Evolutionary conservation across 2,329 filamentous ascomycete species (phyloP).

Genomic region (Lasiodiplodia theobromae): DNA sequence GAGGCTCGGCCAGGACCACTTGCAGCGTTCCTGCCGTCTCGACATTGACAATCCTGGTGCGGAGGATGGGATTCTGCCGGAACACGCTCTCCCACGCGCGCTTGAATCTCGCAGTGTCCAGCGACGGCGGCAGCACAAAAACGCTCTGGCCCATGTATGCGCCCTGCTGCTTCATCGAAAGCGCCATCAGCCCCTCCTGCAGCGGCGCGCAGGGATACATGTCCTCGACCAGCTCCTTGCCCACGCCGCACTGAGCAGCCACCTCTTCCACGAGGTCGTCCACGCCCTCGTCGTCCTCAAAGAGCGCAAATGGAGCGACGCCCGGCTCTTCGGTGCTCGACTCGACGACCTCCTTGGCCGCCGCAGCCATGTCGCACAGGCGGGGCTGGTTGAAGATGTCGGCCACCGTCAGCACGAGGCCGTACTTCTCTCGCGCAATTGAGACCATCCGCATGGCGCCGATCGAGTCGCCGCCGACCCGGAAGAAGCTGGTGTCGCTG

Average conservation of each 20-base stretch:
- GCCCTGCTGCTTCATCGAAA: conserved; percentile 59
- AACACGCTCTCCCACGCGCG: conserved; percentile 56
- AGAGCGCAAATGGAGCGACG: background rate
- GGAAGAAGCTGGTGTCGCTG: conserved; percentile 50
- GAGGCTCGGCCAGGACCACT: conserved; percentile 38
- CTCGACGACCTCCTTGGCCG: conserved; percentile 33
- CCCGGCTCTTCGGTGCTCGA: background rate
- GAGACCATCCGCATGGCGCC: conserved; percentile 5
- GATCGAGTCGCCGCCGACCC: conserved; percentile 49
- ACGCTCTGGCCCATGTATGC: conserved; percentile 55
- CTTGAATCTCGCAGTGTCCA: conserved; percentile 48
- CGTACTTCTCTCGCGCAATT: conserved; percentile 15
- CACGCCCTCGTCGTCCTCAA: conserved; percentile 2
- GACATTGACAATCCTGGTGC: conserved; percentile 52
- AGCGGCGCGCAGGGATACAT: conserved; percentile 63
- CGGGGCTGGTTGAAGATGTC: conserved; percentile 36
- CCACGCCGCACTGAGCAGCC: background rate
- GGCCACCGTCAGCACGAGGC: conserved; percentile 32
- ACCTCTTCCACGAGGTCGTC: conserved; percentile 36
- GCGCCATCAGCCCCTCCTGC: conserved; percentile 63
- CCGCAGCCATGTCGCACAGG: conserved; percentile 32
- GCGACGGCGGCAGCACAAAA: conserved; percentile 35
- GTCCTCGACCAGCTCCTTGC: conserved; percentile 50
- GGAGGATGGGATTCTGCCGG: conserved; percentile 53
- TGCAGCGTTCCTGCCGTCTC: conserved; percentile 41